Evolutionary conservation across 2,329 filamentous ascomycete genomes (phyloP).

Genomic region (Davidsoniella virescens): DNA sequence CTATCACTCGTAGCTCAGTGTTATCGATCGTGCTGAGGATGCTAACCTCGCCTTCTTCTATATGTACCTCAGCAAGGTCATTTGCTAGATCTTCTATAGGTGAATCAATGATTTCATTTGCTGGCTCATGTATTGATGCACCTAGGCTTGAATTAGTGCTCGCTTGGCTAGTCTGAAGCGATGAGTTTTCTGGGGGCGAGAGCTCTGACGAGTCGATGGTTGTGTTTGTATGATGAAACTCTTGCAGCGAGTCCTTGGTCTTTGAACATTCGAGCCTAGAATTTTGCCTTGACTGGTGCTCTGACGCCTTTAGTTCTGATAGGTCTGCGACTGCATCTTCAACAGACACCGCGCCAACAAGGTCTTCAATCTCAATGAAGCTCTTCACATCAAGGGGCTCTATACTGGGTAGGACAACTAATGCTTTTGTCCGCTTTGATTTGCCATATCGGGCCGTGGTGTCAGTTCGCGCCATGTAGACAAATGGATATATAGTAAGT

Average conservation of each 20-base stretch:
- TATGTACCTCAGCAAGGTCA: neutral
- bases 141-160: too few relatives aligned
- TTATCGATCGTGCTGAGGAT: constrained; percentile 10
- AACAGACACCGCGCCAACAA: constrained; percentile 1
- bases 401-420: neutral
- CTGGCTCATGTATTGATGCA: too few relatives aligned
- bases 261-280: neutral
- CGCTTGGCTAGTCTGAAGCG: neutral
- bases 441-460: neutral
- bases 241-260: neutral
- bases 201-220: constrained; percentile 1
- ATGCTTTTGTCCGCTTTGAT: neutral
- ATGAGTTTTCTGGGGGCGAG: constrained; percentile 2
- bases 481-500: neutral
- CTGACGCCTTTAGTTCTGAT: too few relatives aligned
- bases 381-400: neutral
- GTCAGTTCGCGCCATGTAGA: neutral
- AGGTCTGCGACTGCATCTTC: neutral
- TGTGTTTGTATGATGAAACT: constrained; percentile 3
- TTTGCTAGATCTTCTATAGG: neutral
- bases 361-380: neutral
- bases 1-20: constrained; percentile 26
- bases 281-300: neutral
- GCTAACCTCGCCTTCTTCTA: constrained; percentile 5
- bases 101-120: neutral